These are phyloP conservation scores for Diaporthe capsici DNA, from an alignment of 2,329 filamentous ascomycete genomes.

Conservation along the genomic window DNA sequence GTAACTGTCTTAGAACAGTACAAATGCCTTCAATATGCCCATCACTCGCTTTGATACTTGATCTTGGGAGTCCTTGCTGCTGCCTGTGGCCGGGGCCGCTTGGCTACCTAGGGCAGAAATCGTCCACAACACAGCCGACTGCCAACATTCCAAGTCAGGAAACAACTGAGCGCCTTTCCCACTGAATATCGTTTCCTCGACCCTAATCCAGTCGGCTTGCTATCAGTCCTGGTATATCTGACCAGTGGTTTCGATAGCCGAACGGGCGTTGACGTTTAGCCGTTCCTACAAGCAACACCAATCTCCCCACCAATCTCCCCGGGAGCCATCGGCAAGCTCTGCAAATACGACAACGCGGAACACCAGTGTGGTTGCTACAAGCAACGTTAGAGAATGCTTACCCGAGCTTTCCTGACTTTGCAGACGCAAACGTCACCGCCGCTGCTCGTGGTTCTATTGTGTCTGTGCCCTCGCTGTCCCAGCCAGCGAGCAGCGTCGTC, in stretches of 20 bases:
- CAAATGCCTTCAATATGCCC: too few species aligned
- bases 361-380: background rate
- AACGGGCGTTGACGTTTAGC: background rate
- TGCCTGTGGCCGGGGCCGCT: background rate
- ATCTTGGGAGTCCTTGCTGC: background rate
- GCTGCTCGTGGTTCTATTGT: background rate
- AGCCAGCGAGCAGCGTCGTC: too few species aligned
- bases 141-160: too few species aligned
- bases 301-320: accelerated
- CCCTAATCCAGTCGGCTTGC: background rate
- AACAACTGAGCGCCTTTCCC: too few species aligned
- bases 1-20: background rate
- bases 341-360: too few species aligned
- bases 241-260: background rate
- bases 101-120: background rate
- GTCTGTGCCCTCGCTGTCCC: background rate
- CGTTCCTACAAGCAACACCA: background rate
- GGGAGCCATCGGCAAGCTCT: background rate
- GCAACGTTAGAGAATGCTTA: accelerated
- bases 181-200: background rate
- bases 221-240: background rate
- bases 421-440: too few species aligned
- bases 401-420: too few species aligned
- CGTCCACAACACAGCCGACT: background rate
- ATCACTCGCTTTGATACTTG: background rate